Percentiles rank a stretch among this genome's conserved stretches.
phyloP scores from a whole-genome alignment of 345 rosid species.

The Microthlaspi erraticum region DNA sequence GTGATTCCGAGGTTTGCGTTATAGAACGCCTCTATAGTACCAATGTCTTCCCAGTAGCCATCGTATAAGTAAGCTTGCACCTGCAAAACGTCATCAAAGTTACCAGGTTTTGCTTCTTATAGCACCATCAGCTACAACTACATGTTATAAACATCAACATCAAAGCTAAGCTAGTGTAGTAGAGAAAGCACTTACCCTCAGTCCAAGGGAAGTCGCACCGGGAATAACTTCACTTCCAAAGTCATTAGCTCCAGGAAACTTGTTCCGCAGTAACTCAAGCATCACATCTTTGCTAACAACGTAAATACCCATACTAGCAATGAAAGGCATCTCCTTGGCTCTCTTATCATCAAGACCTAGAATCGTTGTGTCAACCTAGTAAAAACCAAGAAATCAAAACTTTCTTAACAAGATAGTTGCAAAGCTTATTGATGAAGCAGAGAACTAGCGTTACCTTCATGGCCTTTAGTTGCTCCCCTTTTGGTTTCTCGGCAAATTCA shows the following conservation, averaged over 20 bases:
- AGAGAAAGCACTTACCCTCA: conserved; percentile 60
- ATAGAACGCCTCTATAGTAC: conserved; percentile 95
- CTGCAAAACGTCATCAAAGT: conserved; percentile 42
- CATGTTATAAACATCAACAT: background rate
- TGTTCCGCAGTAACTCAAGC: conserved; percentile 78
- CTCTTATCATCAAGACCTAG: conserved; percentile 91
- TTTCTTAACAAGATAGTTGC: background rate
- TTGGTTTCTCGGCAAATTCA: conserved; percentile 93
- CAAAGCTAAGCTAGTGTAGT: background rate
- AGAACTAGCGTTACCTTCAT: conserved; percentile 61
- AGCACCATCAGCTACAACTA: conserved; percentile 11
- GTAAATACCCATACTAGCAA: conserved; percentile 99
- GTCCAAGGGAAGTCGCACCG: conserved; percentile 88
- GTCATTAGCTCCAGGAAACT: conserved; percentile 97
- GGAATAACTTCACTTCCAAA: conserved; percentile 99
- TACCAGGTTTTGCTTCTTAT: conserved; percentile 5
- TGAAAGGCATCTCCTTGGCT: conserved; percentile 94
- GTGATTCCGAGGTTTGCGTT: conserved; percentile 96
- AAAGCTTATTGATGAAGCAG: background rate
- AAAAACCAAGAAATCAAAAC: background rate
- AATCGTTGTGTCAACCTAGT: conserved; percentile 90
- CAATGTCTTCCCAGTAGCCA: conserved; percentile 99
- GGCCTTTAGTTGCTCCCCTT: conserved; percentile 89
- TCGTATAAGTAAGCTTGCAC: conserved; percentile 97
- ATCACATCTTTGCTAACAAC: conserved; percentile 90